Evolutionary conservation across 2,329 filamentous ascomycete species (phyloP).

Genomic region (Paramyrothecium sp.): DNA sequence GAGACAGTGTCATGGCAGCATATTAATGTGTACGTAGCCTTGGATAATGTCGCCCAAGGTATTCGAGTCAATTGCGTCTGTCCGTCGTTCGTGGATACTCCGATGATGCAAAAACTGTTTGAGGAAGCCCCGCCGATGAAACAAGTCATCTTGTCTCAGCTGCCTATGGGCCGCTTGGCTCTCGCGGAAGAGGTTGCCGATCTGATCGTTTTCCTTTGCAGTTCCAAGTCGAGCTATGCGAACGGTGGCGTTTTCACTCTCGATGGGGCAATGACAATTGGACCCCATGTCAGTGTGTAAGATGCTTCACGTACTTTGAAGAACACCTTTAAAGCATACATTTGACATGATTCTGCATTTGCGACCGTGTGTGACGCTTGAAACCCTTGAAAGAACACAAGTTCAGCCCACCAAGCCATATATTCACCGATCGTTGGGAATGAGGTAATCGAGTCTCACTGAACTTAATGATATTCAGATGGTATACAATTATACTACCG

Average conservation of each 20-base stretch:
- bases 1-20: background rate
- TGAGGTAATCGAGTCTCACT: too few relatives aligned
- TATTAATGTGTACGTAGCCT: constrained; percentile 3
- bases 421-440: too few relatives aligned
- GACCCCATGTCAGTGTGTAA: background rate
- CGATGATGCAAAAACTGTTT: constrained; percentile 6
- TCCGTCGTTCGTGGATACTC: constrained; percentile 15
- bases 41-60: constrained; percentile 8
- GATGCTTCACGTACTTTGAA: too few relatives aligned
- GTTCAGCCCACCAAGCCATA: too few relatives aligned
- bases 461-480: background rate
- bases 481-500: background rate
- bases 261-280: constrained; percentile 6
- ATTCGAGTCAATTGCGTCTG: constrained; percentile 19
- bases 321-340: too few relatives aligned
- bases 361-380: too few relatives aligned
- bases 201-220: constrained; percentile 63
- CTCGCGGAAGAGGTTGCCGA: constrained; percentile 65
- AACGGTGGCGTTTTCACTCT: constrained; percentile 6
- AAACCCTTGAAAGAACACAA: too few relatives aligned
- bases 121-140: constrained; percentile 5
- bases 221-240: constrained; percentile 10
- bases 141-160: constrained; percentile 2
- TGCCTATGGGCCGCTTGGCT: constrained; percentile 54
- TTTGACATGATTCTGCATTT: too few relatives aligned